phyloP scores from a whole-genome alignment of 495 filamentous ascomycete species.

The Durotheca rogersii region DNA sequence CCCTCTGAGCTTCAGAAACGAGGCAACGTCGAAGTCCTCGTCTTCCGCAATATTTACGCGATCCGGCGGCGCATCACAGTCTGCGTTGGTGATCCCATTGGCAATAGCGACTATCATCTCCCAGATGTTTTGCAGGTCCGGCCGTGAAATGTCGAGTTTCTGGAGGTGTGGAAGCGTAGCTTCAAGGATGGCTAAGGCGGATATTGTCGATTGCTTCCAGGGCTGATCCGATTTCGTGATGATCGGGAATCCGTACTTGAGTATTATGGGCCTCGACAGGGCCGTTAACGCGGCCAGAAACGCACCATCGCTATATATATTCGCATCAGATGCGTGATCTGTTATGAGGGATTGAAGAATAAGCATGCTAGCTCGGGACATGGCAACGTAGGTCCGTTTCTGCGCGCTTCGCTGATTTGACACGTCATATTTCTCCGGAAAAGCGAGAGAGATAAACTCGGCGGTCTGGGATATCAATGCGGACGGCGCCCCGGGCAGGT shows the following conservation, averaged over 20 bases:
- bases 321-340: constrained; percentile 59
- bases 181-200: constrained; percentile 66
- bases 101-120: constrained; percentile 58
- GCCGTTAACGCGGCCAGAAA: constrained; percentile 61
- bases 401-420: constrained; percentile 35
- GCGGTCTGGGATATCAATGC: constrained; percentile 67
- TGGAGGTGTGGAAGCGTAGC: constrained; percentile 64
- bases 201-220: constrained; percentile 78
- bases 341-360: constrained; percentile 65
- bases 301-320: constrained; percentile 66
- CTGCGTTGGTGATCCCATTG: constrained; percentile 60
- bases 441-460: constrained; percentile 69
- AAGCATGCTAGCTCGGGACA: constrained; percentile 75
- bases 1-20: constrained; percentile 65
- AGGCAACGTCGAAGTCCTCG: constrained; percentile 76
- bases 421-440: constrained; percentile 40
- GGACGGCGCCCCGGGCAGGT: constrained; percentile 64
- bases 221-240: constrained; percentile 59
- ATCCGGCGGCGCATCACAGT: constrained; percentile 46
- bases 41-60: constrained; percentile 55
- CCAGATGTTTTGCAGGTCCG: constrained; percentile 57
- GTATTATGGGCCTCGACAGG: constrained; percentile 63
- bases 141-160: constrained; percentile 51
- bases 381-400: constrained; percentile 77
- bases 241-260: constrained; percentile 71